These are phyloP conservation scores for Metschnikowia picachoensis DNA, from an alignment of 805 yeast species.

Conservation along the genomic window DNA sequence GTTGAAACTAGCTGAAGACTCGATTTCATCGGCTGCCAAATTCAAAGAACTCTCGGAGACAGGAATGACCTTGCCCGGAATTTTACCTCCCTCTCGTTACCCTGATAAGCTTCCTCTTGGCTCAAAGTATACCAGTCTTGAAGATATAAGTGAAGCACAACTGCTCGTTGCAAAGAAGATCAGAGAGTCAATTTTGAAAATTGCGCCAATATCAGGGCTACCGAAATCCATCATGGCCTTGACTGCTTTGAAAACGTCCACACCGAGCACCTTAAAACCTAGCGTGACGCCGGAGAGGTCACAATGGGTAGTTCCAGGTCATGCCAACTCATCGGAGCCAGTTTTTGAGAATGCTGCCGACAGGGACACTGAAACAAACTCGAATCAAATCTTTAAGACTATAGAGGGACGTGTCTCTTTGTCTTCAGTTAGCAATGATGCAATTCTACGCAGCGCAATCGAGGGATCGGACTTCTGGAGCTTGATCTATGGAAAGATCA, in stretches of 20 bases:
- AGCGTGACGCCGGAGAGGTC: conserved; percentile 25
- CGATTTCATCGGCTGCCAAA: conserved; percentile 36
- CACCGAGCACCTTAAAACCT: conserved; percentile 46
- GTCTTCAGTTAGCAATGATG: conserved; percentile 27
- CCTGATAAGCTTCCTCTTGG: conserved; percentile 35
- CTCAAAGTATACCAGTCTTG: conserved; percentile 30
- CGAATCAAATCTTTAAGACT: conserved; percentile 25
- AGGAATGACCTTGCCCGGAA: conserved; percentile 42
- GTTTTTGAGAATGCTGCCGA: conserved; percentile 39
- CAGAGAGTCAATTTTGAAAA: conserved; percentile 74
- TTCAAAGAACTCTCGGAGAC: conserved; percentile 36
- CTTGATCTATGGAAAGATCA: conserved; percentile 69
- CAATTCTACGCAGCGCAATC: conserved; percentile 25
- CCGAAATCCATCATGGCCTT: conserved; percentile 83
- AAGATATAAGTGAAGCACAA: conserved; percentile 37
- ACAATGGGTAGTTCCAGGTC: conserved; percentile 29
- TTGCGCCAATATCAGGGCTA: conserved; percentile 75
- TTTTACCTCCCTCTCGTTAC: conserved; percentile 37
- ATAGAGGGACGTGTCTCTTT: conserved; percentile 40
- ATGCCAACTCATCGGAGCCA: conserved; percentile 34
- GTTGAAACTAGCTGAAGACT: conserved; percentile 36
- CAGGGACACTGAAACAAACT: conserved; percentile 28
- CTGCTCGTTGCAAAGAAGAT: conserved; percentile 46
- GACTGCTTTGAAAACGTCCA: conserved; percentile 55
- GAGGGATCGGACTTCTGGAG: conserved; percentile 72